A percentile compares a stretch with the other conserved stretches of the same genome.
phyloP scores from a whole-genome alignment of 139 green algal species.

The Edaphochlamys debaryana region DNA sequence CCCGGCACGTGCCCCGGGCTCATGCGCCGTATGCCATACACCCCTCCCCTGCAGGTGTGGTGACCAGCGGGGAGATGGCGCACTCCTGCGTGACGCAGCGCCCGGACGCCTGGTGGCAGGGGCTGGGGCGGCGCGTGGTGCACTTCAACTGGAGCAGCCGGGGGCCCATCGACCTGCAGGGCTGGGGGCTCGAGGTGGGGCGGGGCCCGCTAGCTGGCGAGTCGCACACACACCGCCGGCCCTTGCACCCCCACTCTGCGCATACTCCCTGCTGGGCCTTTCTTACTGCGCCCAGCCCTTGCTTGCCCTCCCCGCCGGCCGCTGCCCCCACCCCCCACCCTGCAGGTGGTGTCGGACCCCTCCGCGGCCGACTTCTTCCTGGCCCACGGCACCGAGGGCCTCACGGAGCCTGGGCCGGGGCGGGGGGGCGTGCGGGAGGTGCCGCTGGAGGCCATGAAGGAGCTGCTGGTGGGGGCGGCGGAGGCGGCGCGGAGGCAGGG shows the following conservation, averaged over 20 bases:
- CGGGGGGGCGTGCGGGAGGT: neutral
- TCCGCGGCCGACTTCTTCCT: slow-evolving; percentile 89
- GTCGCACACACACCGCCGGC: too few species aligned
- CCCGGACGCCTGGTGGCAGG: slow-evolving; percentile 60
- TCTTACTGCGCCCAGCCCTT: too few species aligned
- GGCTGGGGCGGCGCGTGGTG: slow-evolving; percentile 73
- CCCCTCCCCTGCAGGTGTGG: slow-evolving; percentile 50
- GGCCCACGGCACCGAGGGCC: slow-evolving; percentile 88
- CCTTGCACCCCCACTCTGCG: too few species aligned
- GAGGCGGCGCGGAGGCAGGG: neutral
- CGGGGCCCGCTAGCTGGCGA: neutral
- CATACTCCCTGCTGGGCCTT: too few species aligned
- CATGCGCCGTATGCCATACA: too few species aligned
- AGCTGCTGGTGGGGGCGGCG: neutral
- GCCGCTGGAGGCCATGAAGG: slow-evolving; percentile 8
- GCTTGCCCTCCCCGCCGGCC: too few species aligned
- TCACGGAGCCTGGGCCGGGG: slow-evolving; percentile 44
- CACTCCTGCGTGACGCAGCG: slow-evolving; percentile 65
- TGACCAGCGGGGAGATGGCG: slow-evolving; percentile 88
- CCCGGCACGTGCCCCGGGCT: too few species aligned
- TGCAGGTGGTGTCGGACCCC: slow-evolving; percentile 38
- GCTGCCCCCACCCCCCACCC: too few species aligned
- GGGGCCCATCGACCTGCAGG: slow-evolving; percentile 74
- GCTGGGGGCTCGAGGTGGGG: slow-evolving; percentile 65
- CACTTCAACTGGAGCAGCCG: slow-evolving; percentile 90